These are phyloP conservation scores for Hypoxylon cercidicola DNA, from an alignment of 495 filamentous ascomycete species.

Conservation along the genomic window DNA sequence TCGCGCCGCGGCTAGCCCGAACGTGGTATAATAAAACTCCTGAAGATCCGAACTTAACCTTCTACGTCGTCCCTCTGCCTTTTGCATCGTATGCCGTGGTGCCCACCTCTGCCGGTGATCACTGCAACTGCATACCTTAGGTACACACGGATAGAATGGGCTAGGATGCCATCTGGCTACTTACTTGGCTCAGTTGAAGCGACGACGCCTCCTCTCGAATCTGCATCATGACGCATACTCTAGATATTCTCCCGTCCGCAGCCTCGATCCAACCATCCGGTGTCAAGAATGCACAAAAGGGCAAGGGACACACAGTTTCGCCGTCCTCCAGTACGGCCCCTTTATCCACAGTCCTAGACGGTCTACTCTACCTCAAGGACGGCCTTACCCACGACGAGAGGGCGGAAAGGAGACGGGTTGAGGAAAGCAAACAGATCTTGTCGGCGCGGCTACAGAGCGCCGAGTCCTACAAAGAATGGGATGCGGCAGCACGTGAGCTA, in stretches of 20 bases:
- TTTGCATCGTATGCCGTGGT: background rate
- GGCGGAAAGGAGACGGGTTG: conserved; percentile 56
- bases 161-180: conserved; percentile 30
- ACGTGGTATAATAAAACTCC: background rate
- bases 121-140: no score
- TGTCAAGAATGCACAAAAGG: conserved; percentile 9
- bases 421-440: conserved; percentile 71
- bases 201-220: conserved; percentile 4
- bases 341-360: conserved; percentile 34
- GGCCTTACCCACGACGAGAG: conserved; percentile 66
- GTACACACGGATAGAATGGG: background rate
- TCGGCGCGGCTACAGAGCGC: conserved; percentile 71
- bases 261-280: conserved; percentile 23
- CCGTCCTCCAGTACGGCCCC: conserved; percentile 3
- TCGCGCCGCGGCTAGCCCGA: background rate
- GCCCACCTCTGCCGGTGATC: background rate
- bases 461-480: conserved; percentile 71
- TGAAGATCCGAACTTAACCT: background rate
- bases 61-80: background rate
- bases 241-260: conserved; percentile 25
- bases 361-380: conserved; percentile 53
- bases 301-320: conserved; percentile 4
- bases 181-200: conserved; percentile 6
- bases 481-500: conserved; percentile 75
- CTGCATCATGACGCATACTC: background rate